Evolutionary conservation across 257 asterid genomes (phyloP).

Genomic region (Solanum rostratum): DNA sequence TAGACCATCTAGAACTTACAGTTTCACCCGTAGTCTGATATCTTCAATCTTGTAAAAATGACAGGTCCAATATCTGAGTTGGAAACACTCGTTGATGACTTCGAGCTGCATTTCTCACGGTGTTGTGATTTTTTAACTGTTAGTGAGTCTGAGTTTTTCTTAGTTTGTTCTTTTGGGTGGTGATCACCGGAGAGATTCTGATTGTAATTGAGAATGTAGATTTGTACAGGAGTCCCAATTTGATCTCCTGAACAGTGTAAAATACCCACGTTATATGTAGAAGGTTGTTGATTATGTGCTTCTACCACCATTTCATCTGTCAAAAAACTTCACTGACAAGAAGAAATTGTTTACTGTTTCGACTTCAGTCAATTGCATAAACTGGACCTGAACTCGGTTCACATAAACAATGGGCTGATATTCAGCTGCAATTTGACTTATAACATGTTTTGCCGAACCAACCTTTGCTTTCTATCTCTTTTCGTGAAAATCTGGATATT

Average conservation of each 20-base stretch:
- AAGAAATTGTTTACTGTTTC: background rate
- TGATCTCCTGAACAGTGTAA: constrained; percentile 2
- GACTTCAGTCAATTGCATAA: background rate
- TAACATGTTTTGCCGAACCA: background rate
- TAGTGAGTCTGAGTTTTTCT: background rate
- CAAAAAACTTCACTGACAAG: background rate
- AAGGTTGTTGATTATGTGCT: background rate
- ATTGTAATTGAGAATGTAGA: background rate
- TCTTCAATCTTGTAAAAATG: constrained; percentile 36
- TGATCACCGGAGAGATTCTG: background rate
- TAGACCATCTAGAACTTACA: constrained; percentile 32
- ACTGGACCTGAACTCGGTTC: background rate
- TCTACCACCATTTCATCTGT: background rate
- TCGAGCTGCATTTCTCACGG: background rate
- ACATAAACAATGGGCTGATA: background rate
- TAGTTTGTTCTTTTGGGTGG: background rate
- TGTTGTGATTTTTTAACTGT: background rate
- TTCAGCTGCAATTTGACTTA: background rate
- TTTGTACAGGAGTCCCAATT: background rate
- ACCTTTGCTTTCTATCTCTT: background rate
- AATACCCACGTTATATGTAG: background rate
- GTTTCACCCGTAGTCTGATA: constrained; percentile 51
- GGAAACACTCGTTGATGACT: background rate
- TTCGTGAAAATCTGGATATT: background rate
- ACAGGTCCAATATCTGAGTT: background rate